Conservation (phyloP, 495 filamentous ascomycete genomes). For the Pyrenopolyporus hunteri region DNA sequence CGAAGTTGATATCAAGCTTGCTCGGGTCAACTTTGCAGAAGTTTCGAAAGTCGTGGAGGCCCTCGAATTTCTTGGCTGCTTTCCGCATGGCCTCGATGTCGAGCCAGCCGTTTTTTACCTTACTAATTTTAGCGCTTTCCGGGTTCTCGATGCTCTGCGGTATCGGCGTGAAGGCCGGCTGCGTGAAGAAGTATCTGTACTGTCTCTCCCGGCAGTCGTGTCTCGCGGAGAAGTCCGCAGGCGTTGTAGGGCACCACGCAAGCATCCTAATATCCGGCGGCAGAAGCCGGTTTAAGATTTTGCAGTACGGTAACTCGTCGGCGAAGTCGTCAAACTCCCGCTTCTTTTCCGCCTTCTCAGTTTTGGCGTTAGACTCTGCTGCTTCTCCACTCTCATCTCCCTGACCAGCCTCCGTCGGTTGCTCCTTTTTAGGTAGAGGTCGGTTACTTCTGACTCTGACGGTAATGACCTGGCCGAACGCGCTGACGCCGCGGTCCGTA, state of each 20-base stretch:
- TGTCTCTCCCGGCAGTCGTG: constrained; percentile 88
- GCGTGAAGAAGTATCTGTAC: constrained; percentile 97
- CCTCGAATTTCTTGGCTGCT: constrained; percentile 79
- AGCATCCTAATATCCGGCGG: constrained; percentile 88
- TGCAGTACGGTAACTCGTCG: constrained; percentile 84
- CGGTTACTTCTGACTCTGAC: constrained; percentile 79
- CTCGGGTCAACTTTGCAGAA: constrained; percentile 89
- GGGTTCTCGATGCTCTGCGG: constrained; percentile 45
- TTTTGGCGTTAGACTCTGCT: background rate
- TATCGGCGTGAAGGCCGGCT: constrained; percentile 77
- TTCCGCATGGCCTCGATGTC: constrained; percentile 85
- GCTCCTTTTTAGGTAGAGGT: constrained; percentile 51
- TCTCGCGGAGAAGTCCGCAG: constrained; percentile 82
- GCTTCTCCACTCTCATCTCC: constrained; percentile 13
- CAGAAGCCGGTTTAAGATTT: constrained; percentile 82
- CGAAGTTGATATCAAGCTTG: constrained; percentile 85
- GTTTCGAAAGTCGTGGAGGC: constrained; percentile 92
- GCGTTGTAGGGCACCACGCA: constrained; percentile 89
- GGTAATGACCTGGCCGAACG: constrained; percentile 93
- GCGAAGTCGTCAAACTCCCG: constrained; percentile 70
- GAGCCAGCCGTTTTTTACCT: constrained; percentile 58
- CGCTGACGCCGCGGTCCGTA: constrained; percentile 91
- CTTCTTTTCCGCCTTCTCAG: constrained; percentile 25
- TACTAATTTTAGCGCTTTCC: constrained; percentile 32
- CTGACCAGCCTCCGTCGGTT: constrained; percentile 21